A percentile compares a stretch with the other conserved stretches of the same genome.
These are phyloP conservation scores for Fallopia convolvulus DNA, from an alignment of 148 eudicot genomes.

Conservation along the genomic window DNA sequence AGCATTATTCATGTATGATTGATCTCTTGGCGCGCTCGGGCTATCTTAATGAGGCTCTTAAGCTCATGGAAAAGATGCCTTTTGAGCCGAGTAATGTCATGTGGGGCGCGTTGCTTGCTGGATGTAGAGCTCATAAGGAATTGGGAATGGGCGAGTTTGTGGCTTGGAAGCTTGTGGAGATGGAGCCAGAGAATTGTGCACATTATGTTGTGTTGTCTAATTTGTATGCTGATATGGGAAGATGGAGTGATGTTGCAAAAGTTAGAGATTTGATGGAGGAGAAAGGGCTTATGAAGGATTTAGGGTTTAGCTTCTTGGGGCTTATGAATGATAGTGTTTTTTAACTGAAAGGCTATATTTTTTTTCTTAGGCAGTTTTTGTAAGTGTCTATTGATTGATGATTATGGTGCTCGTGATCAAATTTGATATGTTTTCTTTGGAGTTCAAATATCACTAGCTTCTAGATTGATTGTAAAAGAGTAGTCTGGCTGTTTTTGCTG, in stretches of 20 bases:
- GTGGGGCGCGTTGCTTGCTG: constrained; percentile 47
- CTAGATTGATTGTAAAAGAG: neutral
- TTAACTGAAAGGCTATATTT: neutral
- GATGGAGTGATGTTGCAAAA: constrained; percentile 35
- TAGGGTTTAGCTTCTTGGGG: constrained; percentile 29
- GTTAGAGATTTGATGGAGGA: constrained; percentile 37
- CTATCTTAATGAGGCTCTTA: constrained; percentile 34
- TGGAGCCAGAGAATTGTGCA: constrained; percentile 24
- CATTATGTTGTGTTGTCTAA: constrained; percentile 45
- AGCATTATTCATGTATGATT: constrained; percentile 61
- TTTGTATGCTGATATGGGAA: constrained; percentile 46
- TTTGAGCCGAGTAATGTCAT: constrained; percentile 41
- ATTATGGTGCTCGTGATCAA: neutral
- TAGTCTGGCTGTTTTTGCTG: neutral
- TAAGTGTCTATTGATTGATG: neutral
- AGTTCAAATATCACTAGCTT: too few species aligned
- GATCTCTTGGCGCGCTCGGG: constrained; percentile 57
- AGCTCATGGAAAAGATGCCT: constrained; percentile 37
- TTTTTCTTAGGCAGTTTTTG: neutral
- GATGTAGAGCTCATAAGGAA: constrained; percentile 34
- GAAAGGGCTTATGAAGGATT: constrained; percentile 37
- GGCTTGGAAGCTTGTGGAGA: constrained; percentile 28
- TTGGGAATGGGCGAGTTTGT: constrained; percentile 34
- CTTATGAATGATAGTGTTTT: neutral
- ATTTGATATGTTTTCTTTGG: neutral